These are phyloP conservation scores for Daldinia bambusicola DNA, from an alignment of 495 filamentous ascomycete species.

Conservation along the genomic window DNA sequence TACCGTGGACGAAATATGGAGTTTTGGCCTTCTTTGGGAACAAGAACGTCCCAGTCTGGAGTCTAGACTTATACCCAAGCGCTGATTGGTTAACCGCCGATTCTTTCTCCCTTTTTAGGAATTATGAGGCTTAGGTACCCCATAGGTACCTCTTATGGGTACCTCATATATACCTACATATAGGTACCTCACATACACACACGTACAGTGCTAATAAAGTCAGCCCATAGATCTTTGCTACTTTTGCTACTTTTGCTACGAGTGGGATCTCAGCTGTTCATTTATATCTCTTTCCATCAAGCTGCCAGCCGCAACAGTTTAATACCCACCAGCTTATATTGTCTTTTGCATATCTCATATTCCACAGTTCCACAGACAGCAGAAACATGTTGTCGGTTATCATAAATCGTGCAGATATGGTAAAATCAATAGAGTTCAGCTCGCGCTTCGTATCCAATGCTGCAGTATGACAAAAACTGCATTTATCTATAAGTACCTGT, in stretches of 20 bases:
- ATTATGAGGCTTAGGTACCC: slow-evolving; percentile 39
- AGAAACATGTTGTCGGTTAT: neutral
- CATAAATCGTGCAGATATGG: neutral
- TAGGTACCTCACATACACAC: too few species aligned
- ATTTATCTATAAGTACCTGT: slow-evolving; percentile 24
- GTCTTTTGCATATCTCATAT: neutral
- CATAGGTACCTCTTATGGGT: slow-evolving; percentile 2
- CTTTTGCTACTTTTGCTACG: too few species aligned
- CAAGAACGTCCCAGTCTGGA: slow-evolving; percentile 11
- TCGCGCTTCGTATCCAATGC: slow-evolving; percentile 37
- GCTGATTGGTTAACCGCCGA: slow-evolving; percentile 31
- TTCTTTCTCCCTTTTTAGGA: slow-evolving; percentile 42
- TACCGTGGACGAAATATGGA: slow-evolving; percentile 1
- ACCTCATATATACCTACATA: too few species aligned
- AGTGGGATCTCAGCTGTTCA: neutral
- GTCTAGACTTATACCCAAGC: slow-evolving; percentile 11
- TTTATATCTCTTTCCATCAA: neutral
- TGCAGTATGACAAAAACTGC: slow-evolving; percentile 36
- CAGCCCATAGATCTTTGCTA: neutral
- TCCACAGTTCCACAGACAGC: neutral
- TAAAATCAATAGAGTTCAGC: slow-evolving; percentile 5
- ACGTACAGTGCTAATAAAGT: slow-evolving; percentile 1
- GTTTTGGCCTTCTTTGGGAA: slow-evolving; percentile 25
- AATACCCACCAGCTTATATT: too few species aligned
- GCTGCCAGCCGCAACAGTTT: neutral